Base-by-base conservation (phyloP, 75 land plant genomes). In the Chamaecyparis obtusa region DNA sequence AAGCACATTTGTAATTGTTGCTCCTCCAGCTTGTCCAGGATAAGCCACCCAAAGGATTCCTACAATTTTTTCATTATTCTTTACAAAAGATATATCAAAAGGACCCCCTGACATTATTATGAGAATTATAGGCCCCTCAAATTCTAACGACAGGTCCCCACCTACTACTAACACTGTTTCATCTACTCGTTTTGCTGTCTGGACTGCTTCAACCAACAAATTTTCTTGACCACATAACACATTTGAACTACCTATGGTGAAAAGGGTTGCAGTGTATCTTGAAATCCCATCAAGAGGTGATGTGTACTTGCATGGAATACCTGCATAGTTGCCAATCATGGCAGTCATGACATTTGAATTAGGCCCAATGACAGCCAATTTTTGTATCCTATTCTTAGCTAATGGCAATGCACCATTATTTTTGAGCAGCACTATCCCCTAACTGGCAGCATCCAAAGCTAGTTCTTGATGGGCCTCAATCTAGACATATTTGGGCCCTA, bases 241-340 rank as follows among this genome's bases (percentile, higher is more conserved):
- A 85, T 87, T 85, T 21, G 74, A 5, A 33, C 76, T 33, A 11
- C 76, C 84, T 13, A 36, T 57, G 84, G 84, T 57, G 36, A 41
- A 83, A 5, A 51, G 33, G 13, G 84, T 83, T 83, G n/a, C 5
- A 32, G 55, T 83, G 57, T 83, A 83, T 30, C 15, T 83, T 51
- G 84, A 83, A 54, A 89, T 86, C 44, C 88, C 92, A 9, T 87
- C 64, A 2, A 87, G 84, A 0, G 91, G 91, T 4, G 92, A 87
- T 69, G 85, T 87, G 82, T 91, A 91, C 56, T 87, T 83, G 83
- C 92, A 91, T 9, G 92, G 90, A 51, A 89, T 49, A 81, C 91
- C 95, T 87, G 90, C 95, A 87, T 96, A 98, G 89, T 98, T 96
- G 32, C 99, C 99, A 9, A 97, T 93, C 99, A 98, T 97, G 43